Base-by-base conservation (phyloP, 2,329 filamentous ascomycete genomes). In the Tricladium varicosporioides region DNA sequence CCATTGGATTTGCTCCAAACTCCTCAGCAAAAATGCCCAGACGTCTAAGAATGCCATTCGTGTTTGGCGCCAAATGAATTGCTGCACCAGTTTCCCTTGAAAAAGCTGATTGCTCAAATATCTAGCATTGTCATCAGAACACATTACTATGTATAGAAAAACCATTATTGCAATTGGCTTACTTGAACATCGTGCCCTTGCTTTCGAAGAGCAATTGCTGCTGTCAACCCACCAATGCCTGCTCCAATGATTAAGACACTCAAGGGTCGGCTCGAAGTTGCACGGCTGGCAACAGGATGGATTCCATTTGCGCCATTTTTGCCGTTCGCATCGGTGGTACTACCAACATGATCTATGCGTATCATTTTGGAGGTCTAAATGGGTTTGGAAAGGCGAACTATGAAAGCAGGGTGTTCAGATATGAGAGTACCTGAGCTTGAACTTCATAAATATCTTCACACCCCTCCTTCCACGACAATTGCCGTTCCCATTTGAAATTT, bases 11-110 rank as follows among this genome's bases (percentile, higher is more conserved):
- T 13, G 76, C 73, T 1, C 76, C 76, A 44, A 72, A 72, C 0
- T 68, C 66, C 54, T 75, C 72, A 0, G 74, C 71, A 49, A 70
- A 67, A 1, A 80, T 61, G 0, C 78, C 77, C 49, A 80, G 68
- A 32, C 75, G 70, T 10, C 70, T 69, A 3, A 88, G 71, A 2
- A 87, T 69, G 0, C 81, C 80, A 67, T 85, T 84, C 2, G 78
- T 73, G 63, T 88, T 88, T 0, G 85, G 83, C 0, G 81, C 78
- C 4, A 87, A 67, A 63, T 87, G 83, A n/a, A 87, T 77, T 0
- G 84, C 84, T 2, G 84, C 83, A 0, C 84, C 84, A 1, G 76
- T 71, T 67, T 86, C 83, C 51, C 73, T 78, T 14, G 78, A 77
- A 33, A 85, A 78, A 1, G 73, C 72, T 0, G 82, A 84, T 65